Conservation (phyloP, 2,329 filamentous ascomycete genomes). For the Hymenoscyphus scutula region DNA sequence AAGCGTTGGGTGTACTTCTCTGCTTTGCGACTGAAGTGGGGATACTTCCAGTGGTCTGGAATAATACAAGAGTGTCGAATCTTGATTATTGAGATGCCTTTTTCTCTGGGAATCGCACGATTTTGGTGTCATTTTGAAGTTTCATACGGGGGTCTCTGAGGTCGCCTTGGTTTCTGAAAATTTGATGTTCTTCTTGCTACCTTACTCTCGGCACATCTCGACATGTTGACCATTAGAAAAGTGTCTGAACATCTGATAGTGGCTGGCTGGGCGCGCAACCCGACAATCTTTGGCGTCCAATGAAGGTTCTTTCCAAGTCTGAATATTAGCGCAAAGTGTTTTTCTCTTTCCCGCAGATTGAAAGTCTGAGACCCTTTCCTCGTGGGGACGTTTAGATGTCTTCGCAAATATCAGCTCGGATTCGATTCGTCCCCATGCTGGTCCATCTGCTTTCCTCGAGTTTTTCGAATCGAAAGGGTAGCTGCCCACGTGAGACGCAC, state of each 20-base stretch:
- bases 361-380: neutral
- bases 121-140: too few species aligned
- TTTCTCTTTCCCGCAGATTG: neutral
- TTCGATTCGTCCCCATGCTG: too few species aligned
- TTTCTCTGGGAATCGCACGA: neutral
- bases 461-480: neutral
- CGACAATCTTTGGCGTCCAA: neutral
- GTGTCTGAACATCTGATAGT: slow-evolving; percentile 6
- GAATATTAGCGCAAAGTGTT: neutral
- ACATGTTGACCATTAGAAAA: neutral
- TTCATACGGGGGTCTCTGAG: neutral
- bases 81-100: neutral
- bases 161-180: neutral
- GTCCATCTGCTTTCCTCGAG: too few species aligned
- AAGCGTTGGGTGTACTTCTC: neutral
- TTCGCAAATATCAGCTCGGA: too few species aligned
- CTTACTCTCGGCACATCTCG: too few species aligned
- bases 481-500: slow-evolving; percentile 4
- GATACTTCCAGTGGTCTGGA: slow-evolving; percentile 13
- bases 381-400: neutral
- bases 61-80: slow-evolving; percentile 6
- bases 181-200: neutral
- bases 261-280: slow-evolving; percentile 7
- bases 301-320: neutral
- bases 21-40: neutral